Base-by-base conservation (phyloP, 345 rosid genomes). In the Gossypium longicalyx region DNA sequence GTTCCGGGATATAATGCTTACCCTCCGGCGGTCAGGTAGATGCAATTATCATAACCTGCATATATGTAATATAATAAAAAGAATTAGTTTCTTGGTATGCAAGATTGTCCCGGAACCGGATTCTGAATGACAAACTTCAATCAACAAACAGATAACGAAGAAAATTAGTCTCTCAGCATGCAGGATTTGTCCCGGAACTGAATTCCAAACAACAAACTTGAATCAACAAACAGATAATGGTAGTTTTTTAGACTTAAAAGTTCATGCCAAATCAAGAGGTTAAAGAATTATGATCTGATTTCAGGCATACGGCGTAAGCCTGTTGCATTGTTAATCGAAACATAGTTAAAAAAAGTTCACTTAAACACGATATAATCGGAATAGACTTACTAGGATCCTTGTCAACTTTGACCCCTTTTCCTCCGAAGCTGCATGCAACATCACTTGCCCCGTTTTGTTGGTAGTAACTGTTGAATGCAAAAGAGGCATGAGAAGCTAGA, bases 401-500 rank as follows among this genome's bases (percentile, higher is more conserved):
- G 89, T 93, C 92, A 68, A 95, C 98, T 80, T 82, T 91, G 76
- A 89, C 84, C 7, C 98, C 99, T 8, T 84, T 79, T 67, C 97
- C 98, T 67, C 99, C 97, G 53, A 95, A 95, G 75, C 91, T 86
- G 83, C 99, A 93, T 72, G 96, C 94, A 13, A 93, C 78, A 20
- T 95, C 97, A 9, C 81, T 81, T 5, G 92, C 97, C 41, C 97
- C 92, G 59, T 91, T 90, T 77, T 91, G 98, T 80, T 95, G 98
- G 86, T 83, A 95, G 76, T 89, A 95, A 79, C 88, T 82, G 84
- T 95, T 93, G 82, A 93, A 90, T 15, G 94, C 98, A 22, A 60
- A 95, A 38, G 99, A 95, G 54, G 99, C 98, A 78, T 93, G 99
- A 80, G 98, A 95, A 60, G 87, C 86, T 74, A 91, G 80, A 12